Evolutionary conservation across 371 early-diverging fungal species (phyloP).

Genomic region (Syncephalastrum contaminatum): DNA sequence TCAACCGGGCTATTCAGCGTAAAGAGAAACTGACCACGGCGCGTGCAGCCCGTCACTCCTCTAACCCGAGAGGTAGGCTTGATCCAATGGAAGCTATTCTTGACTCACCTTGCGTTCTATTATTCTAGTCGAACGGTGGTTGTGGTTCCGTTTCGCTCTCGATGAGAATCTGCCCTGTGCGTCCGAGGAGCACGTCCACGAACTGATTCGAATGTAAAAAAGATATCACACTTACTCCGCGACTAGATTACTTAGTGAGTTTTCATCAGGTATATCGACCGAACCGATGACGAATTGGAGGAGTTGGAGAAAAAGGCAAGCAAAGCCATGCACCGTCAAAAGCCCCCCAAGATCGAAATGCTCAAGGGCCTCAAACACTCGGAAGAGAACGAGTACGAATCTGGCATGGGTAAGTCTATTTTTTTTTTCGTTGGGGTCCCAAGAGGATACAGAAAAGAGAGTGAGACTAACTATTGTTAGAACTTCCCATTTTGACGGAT

Average conservation of each 20-base stretch:
- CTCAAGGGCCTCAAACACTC: constrained; percentile 42
- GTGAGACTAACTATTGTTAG: constrained; percentile 21
- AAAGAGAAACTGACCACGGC: constrained; percentile 51
- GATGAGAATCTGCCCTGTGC: constrained; percentile 42
- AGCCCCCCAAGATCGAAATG: constrained; percentile 49
- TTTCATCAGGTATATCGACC: constrained; percentile 41
- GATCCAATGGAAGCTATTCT: background rate
- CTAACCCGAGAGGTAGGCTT: constrained; percentile 38
- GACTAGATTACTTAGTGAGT: too few species aligned
- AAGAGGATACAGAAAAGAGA: background rate
- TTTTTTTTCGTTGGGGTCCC: background rate
- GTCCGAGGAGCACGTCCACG: constrained; percentile 49
- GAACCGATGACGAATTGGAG: constrained; percentile 56
- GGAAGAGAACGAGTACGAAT: constrained; percentile 55
- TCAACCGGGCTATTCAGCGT: constrained; percentile 50
- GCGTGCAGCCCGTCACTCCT: constrained; percentile 18
- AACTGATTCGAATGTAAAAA: constrained; percentile 47
- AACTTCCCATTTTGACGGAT: constrained; percentile 59
- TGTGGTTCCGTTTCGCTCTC: constrained; percentile 64
- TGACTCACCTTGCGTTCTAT: background rate
- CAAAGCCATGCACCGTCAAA: constrained; percentile 48
- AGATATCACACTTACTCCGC: too few species aligned
- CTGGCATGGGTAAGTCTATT: constrained; percentile 53
- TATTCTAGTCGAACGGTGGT: constrained; percentile 46
- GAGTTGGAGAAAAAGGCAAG: constrained; percentile 44